Evolutionary conservation across 768 basidiomycete species (phyloP).

Genomic region (Xerocomellus dryophilus): DNA sequence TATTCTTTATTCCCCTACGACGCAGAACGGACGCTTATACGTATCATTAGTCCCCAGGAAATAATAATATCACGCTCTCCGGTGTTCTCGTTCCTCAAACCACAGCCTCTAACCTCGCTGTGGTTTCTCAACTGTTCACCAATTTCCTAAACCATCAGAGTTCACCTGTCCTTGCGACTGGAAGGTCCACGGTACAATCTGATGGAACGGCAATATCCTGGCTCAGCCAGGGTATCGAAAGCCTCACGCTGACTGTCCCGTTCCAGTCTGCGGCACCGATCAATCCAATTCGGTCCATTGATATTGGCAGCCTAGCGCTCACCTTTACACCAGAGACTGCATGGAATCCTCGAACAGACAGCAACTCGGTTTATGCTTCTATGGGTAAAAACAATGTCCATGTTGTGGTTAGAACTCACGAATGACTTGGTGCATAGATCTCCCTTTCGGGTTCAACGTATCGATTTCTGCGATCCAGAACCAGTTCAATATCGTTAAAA

Average conservation of each 20-base stretch:
- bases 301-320: conserved; percentile 58
- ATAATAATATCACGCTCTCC: conserved; percentile 55
- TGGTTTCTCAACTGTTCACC: conserved; percentile 64
- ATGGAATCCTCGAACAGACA: conserved; percentile 57
- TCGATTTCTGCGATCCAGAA: conserved; percentile 62
- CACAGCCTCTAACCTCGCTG: conserved; percentile 40
- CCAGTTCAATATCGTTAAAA: conserved; percentile 56
- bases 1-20: conserved; percentile 21
- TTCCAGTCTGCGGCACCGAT: conserved; percentile 52
- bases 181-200: conserved; percentile 53
- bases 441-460: conserved; percentile 70
- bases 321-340: conserved; percentile 50
- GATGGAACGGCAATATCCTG: conserved; percentile 61
- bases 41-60: conserved; percentile 43
- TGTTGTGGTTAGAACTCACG: not conserved
- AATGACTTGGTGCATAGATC: conserved; percentile 36
- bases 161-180: conserved; percentile 58
- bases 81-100: conserved; percentile 58
- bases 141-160: conserved; percentile 64
- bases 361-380: conserved; percentile 55
- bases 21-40: not conserved
- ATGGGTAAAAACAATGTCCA: conserved; percentile 40
- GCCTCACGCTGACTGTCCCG: conserved; percentile 58
- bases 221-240: conserved; percentile 60
- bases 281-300: conserved; percentile 61